Evolutionary conservation across 2,329 filamentous ascomycete species (phyloP).

Genomic region (Coniochaeta sp.): DNA sequence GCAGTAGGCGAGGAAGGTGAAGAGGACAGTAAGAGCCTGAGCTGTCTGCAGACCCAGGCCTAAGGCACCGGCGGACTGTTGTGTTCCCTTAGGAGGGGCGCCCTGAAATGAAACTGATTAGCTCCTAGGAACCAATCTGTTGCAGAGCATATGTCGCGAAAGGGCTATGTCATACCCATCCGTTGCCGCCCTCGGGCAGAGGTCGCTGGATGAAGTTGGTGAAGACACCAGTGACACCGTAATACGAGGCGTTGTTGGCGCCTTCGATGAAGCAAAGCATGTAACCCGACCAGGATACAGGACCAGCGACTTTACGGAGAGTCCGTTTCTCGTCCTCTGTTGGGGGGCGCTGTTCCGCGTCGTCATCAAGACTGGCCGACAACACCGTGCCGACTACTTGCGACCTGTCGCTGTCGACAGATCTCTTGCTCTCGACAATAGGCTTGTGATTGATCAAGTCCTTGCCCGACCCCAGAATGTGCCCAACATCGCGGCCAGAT

Average conservation of each 20-base stretch:
- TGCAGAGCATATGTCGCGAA: background rate
- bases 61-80: background rate
- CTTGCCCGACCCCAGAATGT: background rate
- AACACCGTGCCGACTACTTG: background rate
- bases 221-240: constrained; percentile 9
- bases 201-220: constrained; percentile 7
- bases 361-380: background rate
- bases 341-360: background rate
- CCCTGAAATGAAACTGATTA: background rate
- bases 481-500: background rate
- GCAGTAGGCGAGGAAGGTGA: background rate
- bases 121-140: background rate
- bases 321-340: constrained; percentile 1
- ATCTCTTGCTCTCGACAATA: background rate
- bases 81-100: background rate
- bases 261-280: constrained; percentile 9
- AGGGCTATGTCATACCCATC: background rate
- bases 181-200: background rate
- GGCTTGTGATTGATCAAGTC: background rate
- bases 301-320: constrained; percentile 9
- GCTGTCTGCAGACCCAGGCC: background rate
- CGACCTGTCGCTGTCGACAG: background rate
- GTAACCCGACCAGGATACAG: constrained; percentile 9
- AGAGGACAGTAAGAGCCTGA: background rate
- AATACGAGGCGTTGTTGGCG: constrained; percentile 9